Evolutionary conservation across 495 filamentous ascomycete species (phyloP), one percentile per base, ranked within the genome.

Genomic region (Penicillium paxilli): DNA sequence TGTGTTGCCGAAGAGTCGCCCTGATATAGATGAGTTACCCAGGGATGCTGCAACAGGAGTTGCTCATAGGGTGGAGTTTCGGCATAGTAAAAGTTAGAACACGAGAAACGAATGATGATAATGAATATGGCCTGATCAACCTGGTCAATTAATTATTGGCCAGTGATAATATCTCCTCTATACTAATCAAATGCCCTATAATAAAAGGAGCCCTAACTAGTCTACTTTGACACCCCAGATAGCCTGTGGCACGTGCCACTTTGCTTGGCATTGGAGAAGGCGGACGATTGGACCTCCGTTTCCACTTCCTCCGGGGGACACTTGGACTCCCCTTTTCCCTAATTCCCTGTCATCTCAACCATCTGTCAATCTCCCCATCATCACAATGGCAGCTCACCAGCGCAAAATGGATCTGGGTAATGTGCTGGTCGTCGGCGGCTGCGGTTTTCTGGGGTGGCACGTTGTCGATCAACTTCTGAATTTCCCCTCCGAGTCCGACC

Each of bases 391-490:
- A 40, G 56, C 57, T 21, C 66, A 75, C 47, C 47, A 49, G 30
- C 67, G 70, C 57, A 70, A 65, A 2, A 58, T 77, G 41, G 64
- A 72, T 52, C 40, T 79, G 21, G 76, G 76, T 40, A 75, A 68
- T 42, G 81, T 84, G 55, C 70, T 82, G 37, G 78, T 84, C 23
- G 68, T 83, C 40, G 81, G 81, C 48, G 81, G 81, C 55, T 83
- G 80, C 54, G 81, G 81, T 23, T 84, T 83, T 55, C 64, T 84
- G 23, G 81, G 81, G 40, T 80, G 78, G 68, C 80, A 83, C 68
- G 81, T 84, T 58, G 80, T 83, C 59, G 71, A 77, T 60, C 78
- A 83, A 53, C 69, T 84, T 40, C 72, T 83, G 53, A 74, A 77
- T 54, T 79, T 79, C 59, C 75, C 77, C 42, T 76, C 76, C 21